Evolutionary conservation across 495 filamentous ascomycete genomes (phyloP), one percentile per base, ranked within the genome.

Genomic region (Parathielavia hyrcaniae): DNA sequence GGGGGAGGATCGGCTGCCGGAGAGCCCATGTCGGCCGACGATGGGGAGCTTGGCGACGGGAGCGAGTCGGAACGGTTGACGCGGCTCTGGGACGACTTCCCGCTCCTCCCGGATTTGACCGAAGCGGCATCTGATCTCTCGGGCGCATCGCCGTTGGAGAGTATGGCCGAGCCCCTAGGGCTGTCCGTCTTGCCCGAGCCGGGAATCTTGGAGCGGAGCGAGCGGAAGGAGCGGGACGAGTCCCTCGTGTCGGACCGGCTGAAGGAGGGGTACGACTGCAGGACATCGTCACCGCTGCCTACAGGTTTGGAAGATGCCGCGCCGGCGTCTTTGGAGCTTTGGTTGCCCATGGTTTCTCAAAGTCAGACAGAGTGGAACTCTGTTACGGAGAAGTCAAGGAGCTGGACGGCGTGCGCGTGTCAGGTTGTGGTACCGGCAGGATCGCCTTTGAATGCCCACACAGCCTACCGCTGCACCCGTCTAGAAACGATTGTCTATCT

Each of bases 171-270:
- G 61, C 72, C 82, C 51, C 89, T 79, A 38, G 95, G 91, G 67
- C 91, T 97, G 64, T 91, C 89, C 38, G 77, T 82, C 72, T 73
- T 81, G 65, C 68, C 81, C 70, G 72, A 74, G 65, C 77, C 81
- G 61, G 72, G 85, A 67, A 79, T 86, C 79, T 77, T 79, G 53
- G 71, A 82, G 69, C 68, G 82, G 79, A 71, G 84, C 69, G 66
- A 92, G 85, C 79, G 93, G 65, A 97, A 81, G 1, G 93, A 97
- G 49, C 92, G 86, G 20, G 88, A 79, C 11, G 93, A 97, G 62
- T 96, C 95, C 72, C 91, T 91, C 40, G 93, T 98, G 71, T 98
- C 93, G 22, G 92, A 88, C 68, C 88, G 89, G 69, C 86, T 87
- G 71, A 98, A 91, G 22, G 93, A 95, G 38, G 92, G 89, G 73